These are phyloP conservation scores for Leishmania amazonensis DNA, from an alignment of 208 protist genomes.

Conservation along the genomic window DNA sequence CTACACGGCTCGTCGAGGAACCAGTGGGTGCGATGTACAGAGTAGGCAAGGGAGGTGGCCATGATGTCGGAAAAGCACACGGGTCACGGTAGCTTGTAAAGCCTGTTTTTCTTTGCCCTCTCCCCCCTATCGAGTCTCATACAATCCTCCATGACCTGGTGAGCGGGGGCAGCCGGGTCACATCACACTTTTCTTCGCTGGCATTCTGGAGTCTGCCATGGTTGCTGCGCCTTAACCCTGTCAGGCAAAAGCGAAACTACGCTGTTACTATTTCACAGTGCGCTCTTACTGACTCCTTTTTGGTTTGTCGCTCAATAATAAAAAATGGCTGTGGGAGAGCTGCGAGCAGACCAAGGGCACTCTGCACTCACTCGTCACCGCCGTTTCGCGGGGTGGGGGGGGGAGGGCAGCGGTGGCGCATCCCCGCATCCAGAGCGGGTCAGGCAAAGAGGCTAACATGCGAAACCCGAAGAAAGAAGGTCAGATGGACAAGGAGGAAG, in stretches of 20 bases:
- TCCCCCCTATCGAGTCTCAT: neutral
- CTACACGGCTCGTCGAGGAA: neutral
- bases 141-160: neutral
- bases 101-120: neutral
- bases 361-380: neutral
- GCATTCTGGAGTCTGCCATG: neutral
- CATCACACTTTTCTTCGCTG: neutral
- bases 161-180: too few species aligned
- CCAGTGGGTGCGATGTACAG: neutral
- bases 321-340: neutral
- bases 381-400: neutral
- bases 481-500: too few species aligned
- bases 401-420: too few species aligned
- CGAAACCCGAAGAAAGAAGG: too few species aligned
- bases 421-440: too few species aligned
- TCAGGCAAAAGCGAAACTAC: neutral
- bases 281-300: too few species aligned
- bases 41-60: neutral
- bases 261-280: neutral
- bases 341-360: neutral
- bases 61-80: neutral
- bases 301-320: too few species aligned
- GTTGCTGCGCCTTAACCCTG: neutral
- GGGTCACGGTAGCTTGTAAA: neutral
- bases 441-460: too few species aligned